Base-by-base conservation (phyloP, 139 green algal genomes). In the Picochlorum costavermella region DNA sequence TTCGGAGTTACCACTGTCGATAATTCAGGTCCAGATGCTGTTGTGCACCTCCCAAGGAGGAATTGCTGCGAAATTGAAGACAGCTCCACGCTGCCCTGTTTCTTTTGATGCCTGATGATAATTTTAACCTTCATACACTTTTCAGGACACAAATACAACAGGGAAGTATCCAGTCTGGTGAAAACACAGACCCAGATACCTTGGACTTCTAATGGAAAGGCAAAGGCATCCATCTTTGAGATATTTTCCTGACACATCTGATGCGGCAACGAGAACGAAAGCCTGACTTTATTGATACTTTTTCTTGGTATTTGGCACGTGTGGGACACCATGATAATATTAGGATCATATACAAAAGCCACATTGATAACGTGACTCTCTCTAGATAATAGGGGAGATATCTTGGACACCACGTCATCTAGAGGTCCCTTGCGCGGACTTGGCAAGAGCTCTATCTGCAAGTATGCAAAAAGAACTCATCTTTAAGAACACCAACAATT, bases 61-160 rank as follows among this genome's bases (percentile, higher is more conserved):
- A 53, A 53, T 53, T 53, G 46, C n/a, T 53, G 46, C 12, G 46
- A 53, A 9, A 53, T 53, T n/a, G 46, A 53, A 20, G 46, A 53
- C 46, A 53, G 17, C 12, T 53, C 46, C 3, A 53, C 46, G 17
- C 46, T 53, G 46, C 46, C 46, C 12, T 53, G 46, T 20, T 53
- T 53, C 46, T 53, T 53, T 53, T 53, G 46, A 53, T 53, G 46
- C n/a, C 46, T 53, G 14, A 53, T 53, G 46, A 10, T 53, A 53
- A 53, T 53, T 25, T 53, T 53, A 53, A 53, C 46, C 17, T 53
- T 53, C 46, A 53, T 53, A 53, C 46, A 53, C n/a, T 20, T 53
- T 25, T 53, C 46, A 53, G 46, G 46, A 53, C 46, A 53, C 1
- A 53, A 20, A 14, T 53, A 20, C 12, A 53, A 53, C 9, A 53